Evolutionary conservation across 345 rosid species (phyloP).

Genomic region (Gossypium ekmanianum): DNA sequence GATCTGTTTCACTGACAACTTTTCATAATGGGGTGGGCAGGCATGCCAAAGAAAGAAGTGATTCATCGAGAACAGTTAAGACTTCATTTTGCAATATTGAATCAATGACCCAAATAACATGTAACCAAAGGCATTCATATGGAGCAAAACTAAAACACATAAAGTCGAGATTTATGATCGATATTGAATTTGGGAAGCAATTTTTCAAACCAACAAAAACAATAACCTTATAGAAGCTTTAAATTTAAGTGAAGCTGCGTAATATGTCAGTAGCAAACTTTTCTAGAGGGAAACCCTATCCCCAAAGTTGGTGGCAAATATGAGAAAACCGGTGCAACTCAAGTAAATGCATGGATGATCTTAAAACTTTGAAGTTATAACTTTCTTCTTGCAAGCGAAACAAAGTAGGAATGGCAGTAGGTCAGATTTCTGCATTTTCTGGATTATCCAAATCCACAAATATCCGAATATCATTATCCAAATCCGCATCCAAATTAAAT

Average conservation of each 20-base stretch:
- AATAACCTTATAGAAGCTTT: constrained; percentile 1
- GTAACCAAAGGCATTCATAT: background rate
- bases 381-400: background rate
- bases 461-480: no score
- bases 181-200: background rate
- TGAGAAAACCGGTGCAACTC: background rate
- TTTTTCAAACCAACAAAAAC: constrained; percentile 9
- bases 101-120: background rate
- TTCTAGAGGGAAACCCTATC: constrained; percentile 19
- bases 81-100: no score
- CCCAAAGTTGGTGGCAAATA: constrained; percentile 16
- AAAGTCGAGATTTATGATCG: background rate
- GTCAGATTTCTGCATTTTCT: no score
- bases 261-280: constrained; percentile 24
- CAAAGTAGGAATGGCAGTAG: background rate
- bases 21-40: background rate
- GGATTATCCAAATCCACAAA: no score
- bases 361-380: no score
- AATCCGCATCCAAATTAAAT: no score
- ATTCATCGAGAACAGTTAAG: background rate
- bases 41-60: background rate
- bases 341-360: no score
- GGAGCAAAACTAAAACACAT: background rate
- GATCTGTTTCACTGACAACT: background rate
- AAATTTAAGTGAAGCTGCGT: constrained; percentile 24